Evolutionary conservation across 1,284 basidiomycete genomes (phyloP).

Genomic region (Fomes fomentarius): DNA sequence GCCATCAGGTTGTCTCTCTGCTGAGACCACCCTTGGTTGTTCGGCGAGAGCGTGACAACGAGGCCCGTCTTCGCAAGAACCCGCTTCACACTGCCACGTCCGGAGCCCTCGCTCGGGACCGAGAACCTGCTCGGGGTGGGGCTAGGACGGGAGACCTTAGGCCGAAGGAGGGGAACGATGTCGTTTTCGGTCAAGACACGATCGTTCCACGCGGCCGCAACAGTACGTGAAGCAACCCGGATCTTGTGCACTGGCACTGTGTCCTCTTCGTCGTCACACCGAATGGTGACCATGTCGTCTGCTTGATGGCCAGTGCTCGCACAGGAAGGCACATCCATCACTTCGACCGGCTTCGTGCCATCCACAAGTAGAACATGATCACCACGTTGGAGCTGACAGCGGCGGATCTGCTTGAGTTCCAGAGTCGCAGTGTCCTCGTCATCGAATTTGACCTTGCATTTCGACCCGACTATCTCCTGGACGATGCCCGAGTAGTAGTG

Average conservation of each 20-base stretch:
- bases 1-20: slow-evolving; percentile 44
- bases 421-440: slow-evolving; percentile 52
- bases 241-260: slow-evolving; percentile 40
- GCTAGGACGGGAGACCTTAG: slow-evolving; percentile 29
- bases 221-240: slow-evolving; percentile 50
- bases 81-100: slow-evolving; percentile 37
- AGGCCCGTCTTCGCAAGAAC: slow-evolving; percentile 45
- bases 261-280: slow-evolving; percentile 40
- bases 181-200: slow-evolving; percentile 44
- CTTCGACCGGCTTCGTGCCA: slow-evolving; percentile 34
- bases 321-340: slow-evolving; percentile 37
- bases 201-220: slow-evolving; percentile 56
- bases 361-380: slow-evolving; percentile 53
- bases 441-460: slow-evolving; percentile 61
- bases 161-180: slow-evolving; percentile 44
- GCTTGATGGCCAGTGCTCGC: slow-evolving; percentile 31
- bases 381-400: slow-evolving; percentile 49
- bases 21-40: slow-evolving; percentile 22
- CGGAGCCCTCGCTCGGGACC: slow-evolving; percentile 33
- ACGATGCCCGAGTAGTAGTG: slow-evolving; percentile 67
- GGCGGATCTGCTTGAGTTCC: slow-evolving; percentile 57
- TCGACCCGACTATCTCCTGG: slow-evolving; percentile 34
- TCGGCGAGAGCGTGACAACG: slow-evolving; percentile 37
- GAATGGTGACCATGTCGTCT: slow-evolving; percentile 41
- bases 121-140: slow-evolving; percentile 51